phyloP scores from a whole-genome alignment of 148 eudicot species.

The Arbutus unedo region DNA sequence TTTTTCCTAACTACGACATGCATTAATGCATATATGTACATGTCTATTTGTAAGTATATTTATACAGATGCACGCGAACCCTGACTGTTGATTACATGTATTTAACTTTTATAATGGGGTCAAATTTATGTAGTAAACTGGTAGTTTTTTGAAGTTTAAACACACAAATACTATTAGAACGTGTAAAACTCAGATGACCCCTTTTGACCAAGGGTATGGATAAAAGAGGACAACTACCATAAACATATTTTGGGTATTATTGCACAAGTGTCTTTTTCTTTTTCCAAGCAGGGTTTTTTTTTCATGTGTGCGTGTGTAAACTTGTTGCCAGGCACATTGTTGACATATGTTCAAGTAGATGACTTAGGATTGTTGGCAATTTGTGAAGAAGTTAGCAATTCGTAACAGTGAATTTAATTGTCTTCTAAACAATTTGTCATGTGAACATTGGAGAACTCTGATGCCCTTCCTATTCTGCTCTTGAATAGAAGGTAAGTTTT shows the following conservation, averaged over 20 bases:
- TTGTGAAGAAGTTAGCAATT: not conserved
- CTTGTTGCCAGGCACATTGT: not conserved
- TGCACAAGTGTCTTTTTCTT: not conserved
- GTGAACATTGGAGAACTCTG: not conserved
- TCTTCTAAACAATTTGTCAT: not conserved
- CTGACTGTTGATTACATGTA: not conserved
- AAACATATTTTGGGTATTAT: not conserved
- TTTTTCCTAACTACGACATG: not conserved
- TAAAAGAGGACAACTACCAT: not conserved
- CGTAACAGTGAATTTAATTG: not conserved
- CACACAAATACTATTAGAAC: not conserved
- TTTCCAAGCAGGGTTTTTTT: not conserved
- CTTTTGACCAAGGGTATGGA: not conserved
- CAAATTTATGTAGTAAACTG: not conserved
- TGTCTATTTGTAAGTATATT: not conserved
- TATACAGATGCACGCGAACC: not conserved
- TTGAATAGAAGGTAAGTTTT: slow-evolving; percentile 11
- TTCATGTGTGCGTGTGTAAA: not conserved
- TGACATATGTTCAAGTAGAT: not conserved
- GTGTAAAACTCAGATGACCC: not conserved
- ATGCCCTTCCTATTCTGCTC: not conserved
- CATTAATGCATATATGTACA: not conserved
- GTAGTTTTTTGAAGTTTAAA: not conserved
- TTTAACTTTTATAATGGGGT: not conserved
- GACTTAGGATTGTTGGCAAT: not conserved